A percentile compares a stretch with the other conserved stretches of the same genome.
Evolutionary conservation across 2,329 filamentous ascomycete genomes (phyloP).

Genomic region (Aspergillus pseudoglaucus): DNA sequence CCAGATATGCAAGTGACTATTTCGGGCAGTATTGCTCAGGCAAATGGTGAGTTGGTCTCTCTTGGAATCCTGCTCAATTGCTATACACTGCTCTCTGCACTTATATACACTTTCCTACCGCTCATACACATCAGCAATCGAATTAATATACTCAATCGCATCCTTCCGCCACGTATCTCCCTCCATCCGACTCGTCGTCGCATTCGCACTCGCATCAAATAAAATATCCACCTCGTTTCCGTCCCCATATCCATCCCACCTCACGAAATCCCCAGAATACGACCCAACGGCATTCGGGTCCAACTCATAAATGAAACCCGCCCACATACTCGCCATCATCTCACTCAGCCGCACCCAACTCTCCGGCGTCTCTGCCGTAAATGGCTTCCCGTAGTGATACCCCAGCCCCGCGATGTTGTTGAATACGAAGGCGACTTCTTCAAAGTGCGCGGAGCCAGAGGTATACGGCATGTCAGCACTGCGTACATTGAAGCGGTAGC

Average conservation of each 20-base stretch:
- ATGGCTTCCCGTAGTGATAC: slow-evolving; percentile 34
- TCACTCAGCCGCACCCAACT: slow-evolving; percentile 39
- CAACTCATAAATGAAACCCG: slow-evolving; percentile 42
- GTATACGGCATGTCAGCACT: slow-evolving; percentile 38
- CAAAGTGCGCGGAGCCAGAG: slow-evolving; percentile 49
- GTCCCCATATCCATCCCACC: slow-evolving; percentile 43
- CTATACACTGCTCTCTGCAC: not conserved
- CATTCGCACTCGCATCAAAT: slow-evolving; percentile 41
- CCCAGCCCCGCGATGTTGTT: slow-evolving; percentile 46
- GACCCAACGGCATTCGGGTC: slow-evolving; percentile 37
- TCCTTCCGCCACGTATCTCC: slow-evolving; percentile 40
- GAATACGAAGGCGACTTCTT: slow-evolving; percentile 51
- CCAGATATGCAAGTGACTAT: not conserved
- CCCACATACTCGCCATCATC: slow-evolving; percentile 49
- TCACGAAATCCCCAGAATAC: slow-evolving; percentile 9
- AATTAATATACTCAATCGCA: slow-evolving; percentile 27
- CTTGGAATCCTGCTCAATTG: not conserved
- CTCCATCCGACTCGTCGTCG: slow-evolving; percentile 39
- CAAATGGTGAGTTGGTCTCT: not conserved
- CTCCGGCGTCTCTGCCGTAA: slow-evolving; percentile 32
- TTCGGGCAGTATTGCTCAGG: not conserved
- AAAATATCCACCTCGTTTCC: slow-evolving; percentile 42
- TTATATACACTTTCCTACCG: slow-evolving; percentile 7
- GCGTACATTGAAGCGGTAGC: slow-evolving; percentile 56
- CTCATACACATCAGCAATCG: slow-evolving; percentile 17